A percentile compares a stretch with the other conserved stretches of the same genome.
Evolutionary conservation across 1,284 basidiomycete species (phyloP).

Genomic region (Sphaerobolus stellatus): DNA sequence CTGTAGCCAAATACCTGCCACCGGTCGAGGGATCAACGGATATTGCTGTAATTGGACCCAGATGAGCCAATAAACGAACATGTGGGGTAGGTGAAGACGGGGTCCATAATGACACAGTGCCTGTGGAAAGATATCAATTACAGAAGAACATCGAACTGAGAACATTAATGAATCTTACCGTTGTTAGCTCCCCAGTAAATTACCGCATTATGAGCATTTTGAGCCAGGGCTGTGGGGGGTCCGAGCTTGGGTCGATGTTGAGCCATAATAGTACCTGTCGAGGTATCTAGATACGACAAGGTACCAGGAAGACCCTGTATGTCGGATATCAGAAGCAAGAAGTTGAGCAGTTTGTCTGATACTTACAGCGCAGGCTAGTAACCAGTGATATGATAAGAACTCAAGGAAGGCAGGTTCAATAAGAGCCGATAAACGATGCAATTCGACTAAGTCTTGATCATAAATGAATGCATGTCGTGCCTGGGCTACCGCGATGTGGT

Average conservation of each 20-base stretch:
- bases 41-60: conserved; percentile 83
- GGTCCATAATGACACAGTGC: conserved; percentile 93
- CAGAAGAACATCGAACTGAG: not conserved
- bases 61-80: conserved; percentile 88
- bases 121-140: conserved; percentile 26
- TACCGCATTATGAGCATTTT: conserved; percentile 91
- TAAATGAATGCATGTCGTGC: conserved; percentile 97
- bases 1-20: conserved; percentile 89
- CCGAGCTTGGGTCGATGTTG: conserved; percentile 93
- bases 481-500: conserved; percentile 93
- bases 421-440: conserved; percentile 83
- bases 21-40: conserved; percentile 81
- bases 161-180: conserved; percentile 27
- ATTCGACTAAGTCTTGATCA: conserved; percentile 90
- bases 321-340: conserved; percentile 3
- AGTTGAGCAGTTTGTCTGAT: not conserved
- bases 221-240: conserved; percentile 82
- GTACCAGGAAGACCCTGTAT: conserved; percentile 89
- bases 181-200: conserved; percentile 93
- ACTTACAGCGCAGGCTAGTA: conserved; percentile 82
- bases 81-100: conserved; percentile 91
- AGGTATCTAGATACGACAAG: conserved; percentile 96
- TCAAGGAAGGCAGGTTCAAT: conserved; percentile 90
- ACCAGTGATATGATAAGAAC: conserved; percentile 95
- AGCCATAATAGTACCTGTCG: conserved; percentile 85